Percentiles rank a stretch among this genome's conserved stretches.
phyloP scores from a whole-genome alignment of 305 asterid genomes.

The Rubia peregrina region DNA sequence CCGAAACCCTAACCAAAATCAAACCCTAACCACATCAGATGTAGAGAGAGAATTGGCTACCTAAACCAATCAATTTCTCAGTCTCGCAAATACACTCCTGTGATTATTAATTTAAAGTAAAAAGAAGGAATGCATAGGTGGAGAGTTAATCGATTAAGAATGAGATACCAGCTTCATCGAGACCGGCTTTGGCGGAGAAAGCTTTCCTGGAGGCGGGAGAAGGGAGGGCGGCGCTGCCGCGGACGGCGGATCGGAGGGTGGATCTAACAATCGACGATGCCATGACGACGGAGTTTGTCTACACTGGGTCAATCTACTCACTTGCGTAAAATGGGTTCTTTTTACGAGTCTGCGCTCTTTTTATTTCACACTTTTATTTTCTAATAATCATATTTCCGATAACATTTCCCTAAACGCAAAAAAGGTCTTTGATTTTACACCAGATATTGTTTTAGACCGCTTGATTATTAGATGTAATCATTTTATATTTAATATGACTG shows the following conservation, averaged over 20 bases:
- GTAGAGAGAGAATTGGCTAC: not conserved
- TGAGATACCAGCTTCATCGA: constrained; percentile 60
- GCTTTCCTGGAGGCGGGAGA: constrained; percentile 41
- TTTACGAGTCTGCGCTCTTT: not conserved
- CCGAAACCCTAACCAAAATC: not conserved
- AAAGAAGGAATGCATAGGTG: not conserved
- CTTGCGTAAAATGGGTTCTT: not conserved
- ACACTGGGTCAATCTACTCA: not conserved
- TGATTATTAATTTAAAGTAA: not conserved
- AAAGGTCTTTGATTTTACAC: too few relatives aligned
- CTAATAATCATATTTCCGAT: not conserved
- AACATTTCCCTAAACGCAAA: too few relatives aligned
- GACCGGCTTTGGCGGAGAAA: constrained; percentile 43
- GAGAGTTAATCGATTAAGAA: not conserved
- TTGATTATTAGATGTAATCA: too few relatives aligned
- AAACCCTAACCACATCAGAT: constrained; percentile 11
- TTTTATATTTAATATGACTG: too few relatives aligned
- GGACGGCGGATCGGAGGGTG: constrained; percentile 55
- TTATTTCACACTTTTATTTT: not conserved
- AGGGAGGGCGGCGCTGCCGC: constrained; percentile 40
- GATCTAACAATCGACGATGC: constrained; percentile 67
- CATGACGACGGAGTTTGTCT: constrained; percentile 28
- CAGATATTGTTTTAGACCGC: too few relatives aligned
- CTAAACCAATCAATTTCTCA: not conserved
- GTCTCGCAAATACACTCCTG: not conserved